Evolutionary conservation across 441 rosid species (phyloP), one percentile per base, ranked within the genome.

Genomic region (Gossypium schwendimanii): DNA sequence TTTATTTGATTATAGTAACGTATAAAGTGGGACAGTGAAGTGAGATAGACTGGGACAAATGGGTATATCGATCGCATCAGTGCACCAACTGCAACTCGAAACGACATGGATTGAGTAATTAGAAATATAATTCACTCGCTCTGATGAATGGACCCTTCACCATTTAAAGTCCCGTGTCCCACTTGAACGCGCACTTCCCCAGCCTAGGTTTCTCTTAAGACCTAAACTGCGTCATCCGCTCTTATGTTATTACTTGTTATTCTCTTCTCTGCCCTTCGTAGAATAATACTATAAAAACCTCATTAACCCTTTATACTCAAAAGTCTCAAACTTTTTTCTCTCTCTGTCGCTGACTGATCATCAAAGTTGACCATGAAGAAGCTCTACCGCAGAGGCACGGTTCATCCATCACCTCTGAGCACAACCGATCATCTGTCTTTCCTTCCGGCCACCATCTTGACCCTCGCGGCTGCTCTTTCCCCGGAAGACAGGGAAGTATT

Each of bases 381-480:
- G 77, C 87, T 89, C 21, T 82, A 78, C 84, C 74, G 87, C 1
- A 86, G 81, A 76, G 84, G 93, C 82, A 81, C 86, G 10, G 88
- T 89, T 59, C 90, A 91, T 57, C 97, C 96, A 0, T 89, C 91
- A 17, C 86, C 84, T 23, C 79, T 81, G n/a, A 2, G 50, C 39
- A 78, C 84, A 20, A 70, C 83, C 57, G 81, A 81, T 45, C 84
- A 86, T 73, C 81, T 84, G 8, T 75, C 88, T 50, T 76, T 84
- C 47, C 96, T 91, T 58, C 94, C 97, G 1, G 87, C 86, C 18
- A 69, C 92, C 11, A 82, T 89, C 72, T 78, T 91, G 77, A 78
- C 94, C 66, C 90, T 91, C 17, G 71, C 89, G 5, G 81, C 84
- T 2, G 84, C 86, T 58, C 89, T 91, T 63, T 86, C 92, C 0